A percentile compares a stretch with the other conserved stretches of the same genome.
Evolutionary conservation across 129 eudicot species (phyloP).

Genomic region (Mikania micrantha): DNA sequence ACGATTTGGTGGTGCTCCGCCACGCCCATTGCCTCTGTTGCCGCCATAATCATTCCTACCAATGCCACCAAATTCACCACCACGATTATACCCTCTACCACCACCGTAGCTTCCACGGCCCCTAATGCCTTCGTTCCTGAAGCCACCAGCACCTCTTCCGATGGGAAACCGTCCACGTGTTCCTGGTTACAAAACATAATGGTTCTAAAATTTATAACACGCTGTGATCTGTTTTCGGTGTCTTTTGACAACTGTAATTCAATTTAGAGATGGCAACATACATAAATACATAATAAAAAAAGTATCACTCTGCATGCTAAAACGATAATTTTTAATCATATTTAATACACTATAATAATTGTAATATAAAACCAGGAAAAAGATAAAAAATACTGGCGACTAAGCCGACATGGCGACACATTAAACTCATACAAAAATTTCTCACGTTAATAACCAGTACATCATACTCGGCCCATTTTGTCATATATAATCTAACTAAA

Average conservation of each 20-base stretch:
- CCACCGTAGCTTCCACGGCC: slow-evolving; percentile 65
- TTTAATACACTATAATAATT: background rate
- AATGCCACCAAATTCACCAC: slow-evolving; percentile 27
- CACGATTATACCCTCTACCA: slow-evolving; percentile 25
- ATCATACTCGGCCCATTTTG: background rate
- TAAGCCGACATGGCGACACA: background rate
- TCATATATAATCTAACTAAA: background rate
- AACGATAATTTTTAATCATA: background rate
- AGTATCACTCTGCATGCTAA: background rate
- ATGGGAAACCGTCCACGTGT: slow-evolving; percentile 56
- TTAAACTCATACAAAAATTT: background rate
- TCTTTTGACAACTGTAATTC: background rate
- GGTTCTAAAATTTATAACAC: background rate
- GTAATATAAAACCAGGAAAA: background rate
- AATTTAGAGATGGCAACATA: background rate
- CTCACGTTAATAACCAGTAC: background rate
- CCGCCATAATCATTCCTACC: slow-evolving; percentile 46
- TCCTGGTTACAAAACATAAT: slow-evolving; percentile 26
- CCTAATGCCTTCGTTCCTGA: slow-evolving; percentile 62
- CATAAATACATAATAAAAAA: background rate
- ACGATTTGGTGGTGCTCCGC: slow-evolving; percentile 52
- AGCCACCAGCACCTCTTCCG: slow-evolving; percentile 72
- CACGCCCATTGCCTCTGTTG: slow-evolving; percentile 51
- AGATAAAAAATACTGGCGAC: background rate
- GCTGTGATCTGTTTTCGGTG: background rate